Base-by-base conservation (phyloP, 2,329 filamentous ascomycete species). In the Trichoderma hamatum region DNA sequence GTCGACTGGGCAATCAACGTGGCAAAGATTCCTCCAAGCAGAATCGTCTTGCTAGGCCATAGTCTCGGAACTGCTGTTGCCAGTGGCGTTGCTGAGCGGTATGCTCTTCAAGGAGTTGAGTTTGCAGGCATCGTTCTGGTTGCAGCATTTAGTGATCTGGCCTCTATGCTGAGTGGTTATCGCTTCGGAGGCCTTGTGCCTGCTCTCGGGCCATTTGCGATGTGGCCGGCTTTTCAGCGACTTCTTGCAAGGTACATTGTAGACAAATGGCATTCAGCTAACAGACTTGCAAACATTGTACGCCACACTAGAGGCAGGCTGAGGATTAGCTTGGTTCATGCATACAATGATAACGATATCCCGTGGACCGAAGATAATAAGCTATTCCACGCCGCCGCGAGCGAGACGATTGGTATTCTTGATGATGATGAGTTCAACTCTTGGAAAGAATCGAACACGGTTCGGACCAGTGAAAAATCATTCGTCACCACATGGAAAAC, bases 41-140 rank as follows among this genome's bases (percentile, higher is more conserved):
- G 89, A 30, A 96, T 97, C 71, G 88, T 95, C 3, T 83, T 97
- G 32, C 82, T 96, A 3, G 95, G 94, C 21, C 94, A 97, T 74
- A 96, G 92, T 74, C 85, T 98, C 0, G 95, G 95, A 28, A 97
- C 95, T 0, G 94, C 92, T 0, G 92, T 97, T 1, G 89, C 90
- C 6, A 86, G 89, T 56, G 94, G 89, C 2, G 88, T 92, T 1
- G 90, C 88, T 1, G 89, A 97, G 74, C 85, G 88, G 67, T 94
- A 92, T 74, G 85, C 88, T 3, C 75, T 83, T 62, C 80, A 83
- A 66, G 85, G 84, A 5, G 82, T 89, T 55, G 88, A 91, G 32
- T 96, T 97, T 75, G 93, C 92, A 0, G 92, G 92, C 19, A 84
- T 97, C 2, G 83, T 97, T 26, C 86, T 97, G 14, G 87, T 96